Conservation (phyloP, 164 flowering plant species). For the Houttuynia cordata region DNA sequence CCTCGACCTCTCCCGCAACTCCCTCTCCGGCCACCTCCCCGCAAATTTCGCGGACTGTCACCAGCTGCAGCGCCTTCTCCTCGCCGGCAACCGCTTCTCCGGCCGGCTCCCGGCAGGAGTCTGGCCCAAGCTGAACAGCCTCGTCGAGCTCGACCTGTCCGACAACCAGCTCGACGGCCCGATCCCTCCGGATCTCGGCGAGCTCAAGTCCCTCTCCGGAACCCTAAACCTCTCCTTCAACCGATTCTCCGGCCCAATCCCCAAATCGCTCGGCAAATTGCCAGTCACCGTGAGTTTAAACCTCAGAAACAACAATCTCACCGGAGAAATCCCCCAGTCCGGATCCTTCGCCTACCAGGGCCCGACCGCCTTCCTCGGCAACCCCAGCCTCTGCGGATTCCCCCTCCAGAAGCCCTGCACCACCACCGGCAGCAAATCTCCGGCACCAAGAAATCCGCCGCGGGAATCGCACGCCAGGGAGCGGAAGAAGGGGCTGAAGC, state of each 20-base stretch:
- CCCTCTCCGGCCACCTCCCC: conserved; percentile 48
- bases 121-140: conserved; percentile 41
- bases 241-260: conserved; percentile 53
- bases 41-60: conserved; percentile 29
- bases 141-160: conserved; percentile 73
- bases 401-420: conserved; percentile 62
- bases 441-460: conserved; percentile 12
- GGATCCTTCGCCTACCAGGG: conserved; percentile 78
- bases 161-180: conserved; percentile 44
- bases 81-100: conserved; percentile 43
- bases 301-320: conserved; percentile 57
- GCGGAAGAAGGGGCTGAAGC: conserved; percentile 37
- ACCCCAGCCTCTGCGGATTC: conserved; percentile 73
- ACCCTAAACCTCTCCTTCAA: conserved; percentile 75
- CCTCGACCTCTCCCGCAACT: conserved; percentile 62
- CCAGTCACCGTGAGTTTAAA: conserved; percentile 71
- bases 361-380: conserved; percentile 71
- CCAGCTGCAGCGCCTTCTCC: conserved; percentile 53
- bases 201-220: conserved; percentile 54
- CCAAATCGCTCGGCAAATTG: conserved; percentile 52
- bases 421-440: conserved; percentile 3
- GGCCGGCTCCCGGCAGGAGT: conserved; percentile 60
- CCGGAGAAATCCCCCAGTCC: conserved; percentile 73
- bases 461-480: conserved; percentile 8
- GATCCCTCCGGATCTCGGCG: conserved; percentile 59